Conservation (phyloP, 805 yeast genomes). For the Zygosaccharomyces bailii region DNA sequence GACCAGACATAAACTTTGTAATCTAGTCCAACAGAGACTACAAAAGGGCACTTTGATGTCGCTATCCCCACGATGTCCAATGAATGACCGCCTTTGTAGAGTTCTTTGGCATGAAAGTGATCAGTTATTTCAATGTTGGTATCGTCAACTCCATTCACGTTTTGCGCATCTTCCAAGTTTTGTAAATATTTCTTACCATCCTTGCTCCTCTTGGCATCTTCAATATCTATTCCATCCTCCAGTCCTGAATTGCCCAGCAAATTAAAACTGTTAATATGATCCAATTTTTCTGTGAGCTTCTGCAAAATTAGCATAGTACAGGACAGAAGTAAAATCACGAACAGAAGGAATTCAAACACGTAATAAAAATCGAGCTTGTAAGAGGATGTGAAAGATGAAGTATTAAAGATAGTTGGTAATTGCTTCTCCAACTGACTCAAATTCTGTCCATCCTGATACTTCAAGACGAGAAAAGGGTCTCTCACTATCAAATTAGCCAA, state of each 20-base stretch:
- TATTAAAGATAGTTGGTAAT: slow-evolving; percentile 4
- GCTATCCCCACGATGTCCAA: slow-evolving; percentile 60
- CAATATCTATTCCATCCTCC: not conserved
- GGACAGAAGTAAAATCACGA: slow-evolving; percentile 50
- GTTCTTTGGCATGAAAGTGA: slow-evolving; percentile 36
- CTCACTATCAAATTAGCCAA: slow-evolving; percentile 7
- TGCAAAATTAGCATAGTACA: slow-evolving; percentile 45
- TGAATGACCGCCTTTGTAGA: slow-evolving; percentile 49
- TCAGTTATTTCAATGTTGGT: not conserved
- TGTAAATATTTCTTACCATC: not conserved
- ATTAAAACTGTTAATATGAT: slow-evolving; percentile 8
- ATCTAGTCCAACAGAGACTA: slow-evolving; percentile 70
- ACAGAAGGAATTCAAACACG: slow-evolving; percentile 52
- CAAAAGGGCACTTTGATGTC: slow-evolving; percentile 59
- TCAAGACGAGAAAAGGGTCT: slow-evolving; percentile 13
- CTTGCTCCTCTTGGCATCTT: not conserved
- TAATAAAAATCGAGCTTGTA: slow-evolving; percentile 49
- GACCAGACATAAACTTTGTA: slow-evolving; percentile 73
- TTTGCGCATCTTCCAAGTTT: not conserved
- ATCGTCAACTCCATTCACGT: not conserved
- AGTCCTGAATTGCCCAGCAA: not conserved
- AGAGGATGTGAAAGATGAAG: slow-evolving; percentile 28
- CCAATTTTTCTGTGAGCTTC: slow-evolving; percentile 33
- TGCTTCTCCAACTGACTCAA: not conserved
- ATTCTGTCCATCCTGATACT: not conserved